Conservation (phyloP, 148 eudicot genomes). For the Fagopyrum homotropicum region DNA sequence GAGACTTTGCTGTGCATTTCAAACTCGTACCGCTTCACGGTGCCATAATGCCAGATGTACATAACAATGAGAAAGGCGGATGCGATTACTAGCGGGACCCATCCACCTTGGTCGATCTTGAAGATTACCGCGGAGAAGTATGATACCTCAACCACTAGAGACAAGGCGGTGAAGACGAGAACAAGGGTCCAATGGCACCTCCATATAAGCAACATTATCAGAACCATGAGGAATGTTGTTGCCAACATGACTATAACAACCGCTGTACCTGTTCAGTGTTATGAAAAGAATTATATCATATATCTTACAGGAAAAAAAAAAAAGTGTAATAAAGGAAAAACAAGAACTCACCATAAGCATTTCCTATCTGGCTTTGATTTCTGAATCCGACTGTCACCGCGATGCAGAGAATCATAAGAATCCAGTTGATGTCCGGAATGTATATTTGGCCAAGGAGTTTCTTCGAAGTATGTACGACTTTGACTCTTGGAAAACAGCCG, state of each 20-base stretch:
- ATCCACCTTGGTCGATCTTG: conserved; percentile 93
- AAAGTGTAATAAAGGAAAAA: not conserved
- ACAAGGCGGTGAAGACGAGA: conserved; percentile 61
- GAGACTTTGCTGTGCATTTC: conserved; percentile 97
- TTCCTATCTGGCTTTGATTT: conserved; percentile 77
- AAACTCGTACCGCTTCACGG: conserved; percentile 74
- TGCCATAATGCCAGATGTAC: conserved; percentile 98
- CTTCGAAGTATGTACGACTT: conserved; percentile 93
- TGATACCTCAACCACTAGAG: conserved; percentile 67
- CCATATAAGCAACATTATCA: conserved; percentile 80
- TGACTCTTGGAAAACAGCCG: conserved; percentile 97
- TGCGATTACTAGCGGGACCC: conserved; percentile 93
- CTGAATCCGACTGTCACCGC: conserved; percentile 71
- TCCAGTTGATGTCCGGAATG: conserved; percentile 80
- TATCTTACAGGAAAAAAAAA: not conserved
- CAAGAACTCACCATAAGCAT: conserved; percentile 71
- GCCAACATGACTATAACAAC: conserved; percentile 89
- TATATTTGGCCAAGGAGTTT: conserved; percentile 72
- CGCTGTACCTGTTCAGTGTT: conserved; percentile 67
- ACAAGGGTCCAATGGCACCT: conserved; percentile 84
- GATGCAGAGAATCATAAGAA: conserved; percentile 72
- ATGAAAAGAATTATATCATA: not conserved
- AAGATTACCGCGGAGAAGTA: conserved; percentile 91
- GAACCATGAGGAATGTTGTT: conserved; percentile 82
- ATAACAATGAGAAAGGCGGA: conserved; percentile 73